phyloP scores from a whole-genome alignment of 2,329 filamentous ascomycete genomes.

The Claviceps sp. region DNA sequence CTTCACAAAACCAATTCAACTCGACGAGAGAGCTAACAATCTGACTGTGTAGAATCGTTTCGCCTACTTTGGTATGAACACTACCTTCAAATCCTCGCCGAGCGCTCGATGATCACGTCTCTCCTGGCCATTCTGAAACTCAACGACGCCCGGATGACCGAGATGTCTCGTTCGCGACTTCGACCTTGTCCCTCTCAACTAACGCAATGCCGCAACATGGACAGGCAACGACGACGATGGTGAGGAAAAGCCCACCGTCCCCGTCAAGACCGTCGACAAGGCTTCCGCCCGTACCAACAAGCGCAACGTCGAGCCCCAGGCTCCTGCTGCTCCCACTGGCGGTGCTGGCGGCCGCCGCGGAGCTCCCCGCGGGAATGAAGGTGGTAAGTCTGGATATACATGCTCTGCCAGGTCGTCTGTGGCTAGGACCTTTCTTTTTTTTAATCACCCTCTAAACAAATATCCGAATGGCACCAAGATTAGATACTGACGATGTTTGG shows the following conservation, averaged over 20 bases:
- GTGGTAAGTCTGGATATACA: conserved; percentile 48
- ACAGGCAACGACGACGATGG: conserved; percentile 47
- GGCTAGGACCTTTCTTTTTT: neutral
- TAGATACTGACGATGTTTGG: neutral
- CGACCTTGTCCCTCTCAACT: conserved; percentile 1
- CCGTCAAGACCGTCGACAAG: conserved; percentile 85
- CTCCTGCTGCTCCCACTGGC: conserved; percentile 46
- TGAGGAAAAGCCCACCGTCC: conserved; percentile 62
- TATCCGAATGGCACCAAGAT: neutral
- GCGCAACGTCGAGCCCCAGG: conserved; percentile 72
- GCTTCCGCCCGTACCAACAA: conserved; percentile 59
- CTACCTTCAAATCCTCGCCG: conserved; percentile 11
- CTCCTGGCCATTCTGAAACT: neutral
- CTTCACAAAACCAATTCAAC: neutral
- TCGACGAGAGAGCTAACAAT: neutral
- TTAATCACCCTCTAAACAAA: neutral
- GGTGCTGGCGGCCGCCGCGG: conserved; percentile 37
- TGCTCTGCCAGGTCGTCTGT: too few species aligned
- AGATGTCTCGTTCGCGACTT: neutral
- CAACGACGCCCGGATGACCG: neutral
- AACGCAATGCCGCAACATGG: conserved; percentile 3
- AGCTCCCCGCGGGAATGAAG: conserved; percentile 63
- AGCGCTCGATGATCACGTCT: conserved; percentile 6
- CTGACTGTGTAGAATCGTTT: conserved; percentile 64
- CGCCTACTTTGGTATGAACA: conserved; percentile 83